phyloP scores from a whole-genome alignment of 306 rosid genomes.

The Acacia acuminata region DNA sequence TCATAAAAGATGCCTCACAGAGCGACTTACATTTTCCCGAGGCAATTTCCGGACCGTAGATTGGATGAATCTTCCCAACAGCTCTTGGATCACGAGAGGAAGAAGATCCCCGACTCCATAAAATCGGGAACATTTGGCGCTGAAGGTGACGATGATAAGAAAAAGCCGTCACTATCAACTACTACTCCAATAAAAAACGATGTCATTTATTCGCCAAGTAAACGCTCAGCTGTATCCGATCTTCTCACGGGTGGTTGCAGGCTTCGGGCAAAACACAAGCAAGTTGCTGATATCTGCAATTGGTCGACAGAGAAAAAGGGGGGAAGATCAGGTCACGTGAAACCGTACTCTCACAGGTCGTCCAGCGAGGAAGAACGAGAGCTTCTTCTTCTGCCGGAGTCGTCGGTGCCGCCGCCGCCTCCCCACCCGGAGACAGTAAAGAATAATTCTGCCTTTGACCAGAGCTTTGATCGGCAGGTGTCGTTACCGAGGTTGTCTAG shows the following conservation, averaged over 20 bases:
- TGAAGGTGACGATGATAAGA: conserved; percentile 47
- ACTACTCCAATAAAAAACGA: conserved; percentile 16
- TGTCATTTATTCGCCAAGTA: conserved; percentile 36
- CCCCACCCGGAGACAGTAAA: conserved; percentile 32
- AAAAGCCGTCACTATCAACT: conserved; percentile 28
- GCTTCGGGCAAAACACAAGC: conserved; percentile 43
- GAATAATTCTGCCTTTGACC: conserved; percentile 58
- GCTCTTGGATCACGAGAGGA: conserved; percentile 57
- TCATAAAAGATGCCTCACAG: conserved; percentile 84
- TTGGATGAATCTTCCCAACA: conserved; percentile 59
- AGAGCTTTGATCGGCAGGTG: conserved; percentile 68
- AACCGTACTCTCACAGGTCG: not conserved
- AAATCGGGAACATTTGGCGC: conserved; percentile 35
- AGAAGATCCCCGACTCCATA: conserved; percentile 39
- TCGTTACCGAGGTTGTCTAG: conserved; percentile 79
- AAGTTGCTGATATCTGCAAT: conserved; percentile 54
- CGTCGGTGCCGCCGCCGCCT: conserved; percentile 12
- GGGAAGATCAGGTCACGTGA: conserved; percentile 41
- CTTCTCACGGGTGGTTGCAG: conserved; percentile 47
- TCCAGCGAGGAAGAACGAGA: conserved; percentile 51
- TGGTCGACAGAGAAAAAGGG: conserved; percentile 67
- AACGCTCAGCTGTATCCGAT: conserved; percentile 54
- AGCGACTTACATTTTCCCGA: conserved; percentile 94
- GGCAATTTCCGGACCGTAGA: conserved; percentile 82
- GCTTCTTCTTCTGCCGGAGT: conserved; percentile 45